phyloP scores from a whole-genome alignment of 2,329 filamentous ascomycete genomes.

The Ascochyta rabiei region DNA sequence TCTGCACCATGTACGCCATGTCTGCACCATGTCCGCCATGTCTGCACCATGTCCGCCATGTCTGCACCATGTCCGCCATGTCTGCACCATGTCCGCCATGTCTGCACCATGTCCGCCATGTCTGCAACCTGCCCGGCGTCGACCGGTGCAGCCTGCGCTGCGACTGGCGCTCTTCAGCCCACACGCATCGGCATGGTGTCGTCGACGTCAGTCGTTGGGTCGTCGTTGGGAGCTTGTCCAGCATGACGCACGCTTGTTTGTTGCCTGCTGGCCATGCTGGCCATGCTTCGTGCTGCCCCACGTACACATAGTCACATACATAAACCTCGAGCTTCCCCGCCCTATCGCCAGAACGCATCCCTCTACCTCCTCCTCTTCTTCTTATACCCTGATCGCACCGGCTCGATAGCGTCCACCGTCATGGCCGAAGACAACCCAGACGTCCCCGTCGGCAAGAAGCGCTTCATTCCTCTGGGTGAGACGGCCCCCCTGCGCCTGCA shows the following conservation, averaged over 20 bases:
- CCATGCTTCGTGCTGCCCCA: too few species aligned
- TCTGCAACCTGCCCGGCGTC: too few species aligned
- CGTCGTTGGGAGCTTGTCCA: too few species aligned
- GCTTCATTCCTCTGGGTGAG: slow-evolving; percentile 48
- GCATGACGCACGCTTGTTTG: slow-evolving; percentile 12
- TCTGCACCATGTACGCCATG: too few species aligned
- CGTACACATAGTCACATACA: slow-evolving; percentile 10
- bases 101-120: too few species aligned
- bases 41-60: too few species aligned
- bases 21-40: too few species aligned
- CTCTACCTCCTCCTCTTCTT: neutral
- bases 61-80: too few species aligned
- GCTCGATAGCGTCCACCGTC: slow-evolving; percentile 2
- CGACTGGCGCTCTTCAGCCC: too few species aligned
- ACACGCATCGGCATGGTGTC: too few species aligned
- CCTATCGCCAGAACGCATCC: neutral
- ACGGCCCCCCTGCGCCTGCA: neutral
- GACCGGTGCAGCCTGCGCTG: too few species aligned
- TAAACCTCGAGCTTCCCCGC: slow-evolving; percentile 7
- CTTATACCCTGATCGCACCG: neutral
- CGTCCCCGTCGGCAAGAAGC: slow-evolving; percentile 40
- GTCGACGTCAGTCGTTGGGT: too few species aligned
- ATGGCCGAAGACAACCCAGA: slow-evolving; percentile 43
- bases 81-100: neutral
- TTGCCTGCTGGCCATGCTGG: slow-evolving; percentile 5